These are phyloP conservation scores for Cornus florida DNA, from an alignment of 148 eudicot genomes.

Conservation along the genomic window DNA sequence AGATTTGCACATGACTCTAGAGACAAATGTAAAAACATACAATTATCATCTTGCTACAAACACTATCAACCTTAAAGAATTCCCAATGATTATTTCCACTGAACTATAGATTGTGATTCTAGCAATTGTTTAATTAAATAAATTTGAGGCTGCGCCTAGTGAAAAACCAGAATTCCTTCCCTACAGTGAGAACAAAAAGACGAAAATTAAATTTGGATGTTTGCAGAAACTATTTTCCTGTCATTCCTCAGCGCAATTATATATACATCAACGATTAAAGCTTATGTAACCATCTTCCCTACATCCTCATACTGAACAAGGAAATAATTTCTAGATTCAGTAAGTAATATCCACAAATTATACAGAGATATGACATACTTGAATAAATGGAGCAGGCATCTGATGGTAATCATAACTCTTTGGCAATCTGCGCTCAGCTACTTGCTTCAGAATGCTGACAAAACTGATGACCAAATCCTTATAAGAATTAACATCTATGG, in stretches of 20 bases:
- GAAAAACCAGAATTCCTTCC: not conserved
- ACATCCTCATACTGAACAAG: not conserved
- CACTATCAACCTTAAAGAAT: not conserved
- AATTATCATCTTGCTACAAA: constrained; percentile 1
- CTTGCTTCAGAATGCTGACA: constrained; percentile 95
- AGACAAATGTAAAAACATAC: not conserved
- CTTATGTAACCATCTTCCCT: not conserved
- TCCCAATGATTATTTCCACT: not conserved
- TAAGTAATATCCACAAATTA: not conserved
- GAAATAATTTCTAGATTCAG: not conserved
- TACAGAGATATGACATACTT: constrained; percentile 38
- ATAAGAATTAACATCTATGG: constrained; percentile 65
- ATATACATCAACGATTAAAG: not conserved
- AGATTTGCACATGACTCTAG: not conserved
- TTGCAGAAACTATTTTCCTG: not conserved
- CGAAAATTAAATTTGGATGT: not conserved
- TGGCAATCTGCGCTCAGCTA: constrained; percentile 91
- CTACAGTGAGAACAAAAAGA: not conserved
- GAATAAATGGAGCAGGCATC: constrained; percentile 99
- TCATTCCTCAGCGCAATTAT: not conserved
- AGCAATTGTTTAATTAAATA: not conserved
- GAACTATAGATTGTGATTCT: not conserved
- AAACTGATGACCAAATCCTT: constrained; percentile 88
- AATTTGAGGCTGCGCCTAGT: not conserved
- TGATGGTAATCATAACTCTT: constrained; percentile 98